Percentiles rank a stretch among this genome's conserved stretches.
phyloP scores from a whole-genome alignment of 129 eudicot species.

The Centaurea solstitialis region DNA sequence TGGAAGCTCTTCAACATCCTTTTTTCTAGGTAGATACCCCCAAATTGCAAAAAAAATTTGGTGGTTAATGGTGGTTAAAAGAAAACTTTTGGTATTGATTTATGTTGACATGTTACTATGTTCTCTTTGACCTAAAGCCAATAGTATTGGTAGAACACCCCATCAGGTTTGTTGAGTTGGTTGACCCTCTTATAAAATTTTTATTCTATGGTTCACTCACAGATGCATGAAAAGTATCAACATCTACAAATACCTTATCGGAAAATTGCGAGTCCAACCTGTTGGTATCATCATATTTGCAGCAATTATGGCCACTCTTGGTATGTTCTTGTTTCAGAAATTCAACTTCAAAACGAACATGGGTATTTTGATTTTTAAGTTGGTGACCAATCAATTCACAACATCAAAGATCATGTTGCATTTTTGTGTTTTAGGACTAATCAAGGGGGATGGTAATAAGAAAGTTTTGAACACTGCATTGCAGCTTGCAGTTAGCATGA shows the following conservation, averaged over 20 bases:
- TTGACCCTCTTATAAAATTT: neutral
- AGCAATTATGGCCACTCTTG: constrained; percentile 83
- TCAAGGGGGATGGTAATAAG: constrained; percentile 35
- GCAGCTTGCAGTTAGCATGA: constrained; percentile 64
- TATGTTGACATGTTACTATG: constrained; percentile 76
- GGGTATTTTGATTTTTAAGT: neutral
- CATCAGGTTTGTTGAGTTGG: constrained; percentile 51
- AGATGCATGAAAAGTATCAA: constrained; percentile 63
- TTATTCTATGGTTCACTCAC: constrained; percentile 71
- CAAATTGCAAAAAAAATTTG: neutral
- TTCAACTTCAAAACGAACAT: neutral
- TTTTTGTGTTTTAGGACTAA: constrained; percentile 36
- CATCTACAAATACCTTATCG: constrained; percentile 69
- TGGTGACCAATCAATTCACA: neutral
- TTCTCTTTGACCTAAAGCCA: constrained; percentile 71
- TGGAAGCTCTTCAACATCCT: constrained; percentile 95
- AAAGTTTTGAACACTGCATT: constrained; percentile 56
- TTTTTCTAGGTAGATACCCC: constrained; percentile 72
- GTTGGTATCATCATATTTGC: constrained; percentile 78
- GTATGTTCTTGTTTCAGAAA: constrained; percentile 25
- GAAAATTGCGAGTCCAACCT: constrained; percentile 71
- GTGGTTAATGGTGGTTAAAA: neutral
- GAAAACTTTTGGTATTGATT: neutral
- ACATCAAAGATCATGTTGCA: neutral
- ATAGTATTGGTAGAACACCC: constrained; percentile 68